Percentiles rank a stretch among this genome's conserved stretches.
Evolutionary conservation across 1,139 yeast species (phyloP).

Genomic region (Blastobotrys persicus): DNA sequence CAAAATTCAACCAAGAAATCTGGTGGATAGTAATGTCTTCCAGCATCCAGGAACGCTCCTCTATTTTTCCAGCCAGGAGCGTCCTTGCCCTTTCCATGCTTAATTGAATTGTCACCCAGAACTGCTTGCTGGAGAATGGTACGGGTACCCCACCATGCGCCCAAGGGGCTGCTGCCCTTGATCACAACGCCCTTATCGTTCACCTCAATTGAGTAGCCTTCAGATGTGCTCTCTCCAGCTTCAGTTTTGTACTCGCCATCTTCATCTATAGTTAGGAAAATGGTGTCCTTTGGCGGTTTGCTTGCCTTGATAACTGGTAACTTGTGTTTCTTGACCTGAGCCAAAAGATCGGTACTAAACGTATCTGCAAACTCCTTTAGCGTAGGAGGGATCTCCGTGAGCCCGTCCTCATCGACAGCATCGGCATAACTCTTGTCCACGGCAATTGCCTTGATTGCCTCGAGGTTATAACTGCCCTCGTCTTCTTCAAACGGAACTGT

Average conservation of each 20-base stretch:
- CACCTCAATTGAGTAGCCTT: conserved; percentile 6
- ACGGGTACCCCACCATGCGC: conserved; percentile 12
- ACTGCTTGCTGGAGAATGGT: conserved; percentile 8
- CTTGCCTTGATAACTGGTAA: background rate
- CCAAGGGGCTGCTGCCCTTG: conserved; percentile 9
- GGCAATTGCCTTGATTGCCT: background rate
- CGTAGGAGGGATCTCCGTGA: conserved; percentile 8
- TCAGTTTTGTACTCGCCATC: background rate
- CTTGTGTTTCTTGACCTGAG: background rate
- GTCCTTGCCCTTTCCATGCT: conserved; percentile 5
- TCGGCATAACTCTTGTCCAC: conserved; percentile 7
- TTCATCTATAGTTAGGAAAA: conserved; percentile 5
- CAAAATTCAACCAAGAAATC: conserved; percentile 9
- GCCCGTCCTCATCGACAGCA: conserved; percentile 4
- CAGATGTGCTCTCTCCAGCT: conserved; percentile 8
- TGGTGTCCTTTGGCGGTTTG: background rate
- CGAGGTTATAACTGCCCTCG: background rate
- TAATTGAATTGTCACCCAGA: background rate
- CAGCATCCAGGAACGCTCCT: conserved; percentile 9
- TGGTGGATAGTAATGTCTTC: conserved; percentile 10
- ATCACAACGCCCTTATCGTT: conserved; percentile 1
- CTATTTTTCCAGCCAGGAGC: conserved; percentile 10
- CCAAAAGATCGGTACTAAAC: conserved; percentile 2
- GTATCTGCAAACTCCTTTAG: conserved; percentile 6
- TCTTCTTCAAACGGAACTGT: conserved; percentile 3